These are phyloP conservation scores for Fraxinus quadrangulata DNA, from an alignment of 257 asterid genomes.

Conservation along the genomic window DNA sequence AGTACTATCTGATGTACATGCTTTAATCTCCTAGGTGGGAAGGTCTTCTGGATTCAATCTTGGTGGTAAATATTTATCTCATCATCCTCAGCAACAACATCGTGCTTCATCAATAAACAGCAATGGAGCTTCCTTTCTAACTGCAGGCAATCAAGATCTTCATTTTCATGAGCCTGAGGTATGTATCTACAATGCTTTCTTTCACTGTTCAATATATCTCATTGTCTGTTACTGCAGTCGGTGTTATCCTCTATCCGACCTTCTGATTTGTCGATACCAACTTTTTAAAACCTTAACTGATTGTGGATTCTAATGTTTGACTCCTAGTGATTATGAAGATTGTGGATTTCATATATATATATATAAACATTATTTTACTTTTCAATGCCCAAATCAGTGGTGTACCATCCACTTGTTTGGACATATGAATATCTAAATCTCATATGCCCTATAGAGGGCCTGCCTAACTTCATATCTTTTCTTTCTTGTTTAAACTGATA, in stretches of 20 bases:
- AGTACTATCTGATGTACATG: conserved; percentile 22
- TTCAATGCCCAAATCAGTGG: conserved; percentile 34
- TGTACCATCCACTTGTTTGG: conserved; percentile 40
- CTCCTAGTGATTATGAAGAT: conserved; percentile 5
- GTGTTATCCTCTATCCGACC: not conserved
- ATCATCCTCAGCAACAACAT: conserved; percentile 73
- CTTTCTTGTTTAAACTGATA: too few species aligned
- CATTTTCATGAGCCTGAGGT: conserved; percentile 78
- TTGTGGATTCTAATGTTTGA: conserved; percentile 6
- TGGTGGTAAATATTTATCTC: conserved; percentile 74
- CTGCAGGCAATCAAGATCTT: conserved; percentile 69
- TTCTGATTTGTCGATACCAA: not conserved
- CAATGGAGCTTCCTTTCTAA: conserved; percentile 60
- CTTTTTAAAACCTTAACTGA: not conserved
- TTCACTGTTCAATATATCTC: not conserved
- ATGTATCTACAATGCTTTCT: not conserved
- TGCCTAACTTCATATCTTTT: too few species aligned
- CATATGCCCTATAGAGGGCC: conserved; percentile 20
- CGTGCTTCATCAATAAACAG: conserved; percentile 67
- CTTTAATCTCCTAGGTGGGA: conserved; percentile 58
- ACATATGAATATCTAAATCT: conserved; percentile 25
- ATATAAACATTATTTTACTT: conserved; percentile 16
- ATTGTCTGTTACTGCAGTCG: not conserved
- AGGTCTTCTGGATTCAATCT: conserved; percentile 74
- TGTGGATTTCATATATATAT: conserved; percentile 1